These are phyloP conservation scores for Sequoiadendron giganteum DNA, from an alignment of 75 land plant species.

Conservation along the genomic window DNA sequence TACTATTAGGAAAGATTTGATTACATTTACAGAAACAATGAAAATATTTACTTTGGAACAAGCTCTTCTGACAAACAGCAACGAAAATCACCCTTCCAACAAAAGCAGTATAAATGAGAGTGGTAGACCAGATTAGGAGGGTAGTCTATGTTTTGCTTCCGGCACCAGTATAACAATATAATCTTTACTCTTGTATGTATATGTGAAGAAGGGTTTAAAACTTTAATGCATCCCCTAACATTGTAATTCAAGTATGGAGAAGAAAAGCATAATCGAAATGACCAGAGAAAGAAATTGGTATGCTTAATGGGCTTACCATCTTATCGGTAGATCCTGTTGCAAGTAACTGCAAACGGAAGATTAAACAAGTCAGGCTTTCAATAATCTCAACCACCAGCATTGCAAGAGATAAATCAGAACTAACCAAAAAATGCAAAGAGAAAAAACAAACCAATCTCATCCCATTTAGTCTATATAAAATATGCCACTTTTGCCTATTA, in stretches of 20 bases:
- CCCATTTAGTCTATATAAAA: background rate
- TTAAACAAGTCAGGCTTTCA: background rate
- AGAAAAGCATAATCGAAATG: background rate
- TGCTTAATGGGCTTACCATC: constrained; percentile 45
- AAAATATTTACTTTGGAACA: background rate
- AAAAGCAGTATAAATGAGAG: background rate
- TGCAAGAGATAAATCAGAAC: background rate
- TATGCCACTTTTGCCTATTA: background rate
- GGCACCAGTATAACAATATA: background rate
- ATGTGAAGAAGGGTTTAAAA: background rate
- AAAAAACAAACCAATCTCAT: background rate
- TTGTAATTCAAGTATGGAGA: background rate
- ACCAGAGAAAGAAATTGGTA: background rate
- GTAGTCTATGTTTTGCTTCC: background rate
- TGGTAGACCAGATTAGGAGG: background rate
- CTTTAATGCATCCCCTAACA: background rate
- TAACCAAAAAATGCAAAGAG: background rate
- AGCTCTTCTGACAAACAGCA: background rate
- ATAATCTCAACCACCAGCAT: background rate
- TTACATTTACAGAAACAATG: too few species aligned
- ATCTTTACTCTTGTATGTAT: background rate
- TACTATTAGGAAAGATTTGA: too few species aligned
- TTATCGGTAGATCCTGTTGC: constrained; percentile 96
- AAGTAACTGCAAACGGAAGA: constrained; percentile 56
- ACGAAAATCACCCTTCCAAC: background rate